phyloP scores from a whole-genome alignment of 352 stramenopile genomes.

The Globisporangium spiculum region DNA sequence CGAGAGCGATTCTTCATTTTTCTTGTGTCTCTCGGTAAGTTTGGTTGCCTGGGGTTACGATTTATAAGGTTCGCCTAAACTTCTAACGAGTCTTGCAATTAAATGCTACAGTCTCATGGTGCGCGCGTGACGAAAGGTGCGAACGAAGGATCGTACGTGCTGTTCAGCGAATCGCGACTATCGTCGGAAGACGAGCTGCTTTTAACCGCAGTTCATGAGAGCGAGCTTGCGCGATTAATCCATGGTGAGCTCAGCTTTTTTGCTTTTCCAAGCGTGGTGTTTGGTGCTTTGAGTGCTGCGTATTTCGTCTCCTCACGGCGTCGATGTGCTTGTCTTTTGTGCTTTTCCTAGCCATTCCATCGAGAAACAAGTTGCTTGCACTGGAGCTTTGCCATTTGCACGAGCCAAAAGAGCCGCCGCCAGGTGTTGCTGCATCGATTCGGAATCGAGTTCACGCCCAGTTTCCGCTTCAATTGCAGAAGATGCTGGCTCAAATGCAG shows the following conservation, averaged over 20 bases:
- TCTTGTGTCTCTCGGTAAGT: conserved; percentile 61
- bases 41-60: not conserved
- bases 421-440: conserved; percentile 36
- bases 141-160: conserved; percentile 64
- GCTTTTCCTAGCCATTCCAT: conserved; percentile 39
- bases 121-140: conserved; percentile 46
- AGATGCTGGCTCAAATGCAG: conserved; percentile 27
- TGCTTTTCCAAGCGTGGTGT: not conserved
- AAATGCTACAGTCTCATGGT: conserved; percentile 49
- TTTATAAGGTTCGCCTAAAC: not conserved
- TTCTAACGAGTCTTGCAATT: not conserved
- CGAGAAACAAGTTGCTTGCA: conserved; percentile 58
- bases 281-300: not conserved
- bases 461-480: conserved; percentile 34
- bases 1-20: conserved; percentile 45
- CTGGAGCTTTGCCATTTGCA: conserved; percentile 66
- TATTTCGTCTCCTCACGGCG: not conserved
- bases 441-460: conserved; percentile 42
- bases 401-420: conserved; percentile 40
- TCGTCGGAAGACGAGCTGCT: conserved; percentile 70
- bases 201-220: conserved; percentile 60
- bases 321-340: not conserved
- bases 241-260: conserved; percentile 29
- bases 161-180: conserved; percentile 68
- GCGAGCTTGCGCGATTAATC: conserved; percentile 57